These are phyloP conservation scores for Tulasnella sp. DNA, from an alignment of 768 basidiomycete genomes.

Conservation along the genomic window DNA sequence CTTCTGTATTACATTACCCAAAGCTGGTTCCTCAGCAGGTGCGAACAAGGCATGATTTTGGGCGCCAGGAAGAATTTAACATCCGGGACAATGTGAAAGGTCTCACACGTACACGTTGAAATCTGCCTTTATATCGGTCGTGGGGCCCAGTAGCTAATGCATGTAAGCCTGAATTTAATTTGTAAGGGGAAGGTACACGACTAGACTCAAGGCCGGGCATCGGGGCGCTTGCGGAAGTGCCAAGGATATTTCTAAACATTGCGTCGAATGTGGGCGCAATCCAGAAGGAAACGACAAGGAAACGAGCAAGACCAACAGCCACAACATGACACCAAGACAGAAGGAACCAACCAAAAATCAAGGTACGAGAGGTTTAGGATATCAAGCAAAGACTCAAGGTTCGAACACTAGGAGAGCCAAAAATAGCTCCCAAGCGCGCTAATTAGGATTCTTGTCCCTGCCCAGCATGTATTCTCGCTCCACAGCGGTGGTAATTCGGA, in stretches of 20 bases:
- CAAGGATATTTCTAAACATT: no score
- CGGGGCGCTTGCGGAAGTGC: no score
- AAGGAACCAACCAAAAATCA: slow-evolving; percentile 14
- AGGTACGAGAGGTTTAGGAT: slow-evolving; percentile 3
- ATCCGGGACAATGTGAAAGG: neutral
- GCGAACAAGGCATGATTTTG: neutral
- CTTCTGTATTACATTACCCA: slow-evolving; percentile 44
- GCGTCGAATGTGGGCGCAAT: no score
- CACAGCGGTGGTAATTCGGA: slow-evolving; percentile 1
- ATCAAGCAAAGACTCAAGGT: slow-evolving; percentile 10
- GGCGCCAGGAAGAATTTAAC: neutral
- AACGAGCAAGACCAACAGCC: neutral
- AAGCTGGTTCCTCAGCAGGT: neutral
- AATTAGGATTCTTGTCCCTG: neutral
- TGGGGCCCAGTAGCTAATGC: no score
- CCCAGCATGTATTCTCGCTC: slow-evolving; percentile 11
- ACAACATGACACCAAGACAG: neutral
- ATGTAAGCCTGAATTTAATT: no score
- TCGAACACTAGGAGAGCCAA: neutral
- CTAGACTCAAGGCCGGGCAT: no score
- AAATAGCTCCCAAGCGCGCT: neutral
- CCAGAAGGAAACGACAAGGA: no score
- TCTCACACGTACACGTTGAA: neutral
- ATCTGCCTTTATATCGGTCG: no score
- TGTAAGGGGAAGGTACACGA: no score